These are phyloP conservation scores for Penicillium sp. DNA, from an alignment of 2,329 filamentous ascomycete genomes.

Conservation along the genomic window DNA sequence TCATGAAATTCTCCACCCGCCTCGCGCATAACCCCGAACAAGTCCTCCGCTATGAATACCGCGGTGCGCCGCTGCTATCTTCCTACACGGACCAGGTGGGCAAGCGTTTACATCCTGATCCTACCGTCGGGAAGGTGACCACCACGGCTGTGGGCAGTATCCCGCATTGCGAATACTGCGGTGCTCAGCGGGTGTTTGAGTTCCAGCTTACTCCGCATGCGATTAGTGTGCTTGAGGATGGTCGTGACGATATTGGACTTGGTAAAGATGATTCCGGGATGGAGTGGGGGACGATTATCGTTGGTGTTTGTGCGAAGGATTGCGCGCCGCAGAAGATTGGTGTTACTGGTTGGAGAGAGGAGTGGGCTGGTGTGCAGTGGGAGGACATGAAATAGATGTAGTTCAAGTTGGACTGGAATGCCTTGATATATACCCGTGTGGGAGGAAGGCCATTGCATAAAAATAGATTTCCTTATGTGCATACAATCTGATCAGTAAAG, in stretches of 20 bases:
- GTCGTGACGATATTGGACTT: conserved; percentile 64
- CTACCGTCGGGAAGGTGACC: conserved; percentile 30
- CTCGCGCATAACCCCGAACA: conserved; percentile 82
- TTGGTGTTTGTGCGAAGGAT: conserved; percentile 81
- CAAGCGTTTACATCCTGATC: conserved; percentile 56
- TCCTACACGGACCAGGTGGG: conserved; percentile 76
- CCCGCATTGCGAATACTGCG: conserved; percentile 78
- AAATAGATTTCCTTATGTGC: conserved; percentile 8
- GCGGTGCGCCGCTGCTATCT: conserved; percentile 76
- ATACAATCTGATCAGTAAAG: no score
- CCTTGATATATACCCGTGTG: conserved; percentile 13
- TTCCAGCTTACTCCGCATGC: conserved; percentile 89
- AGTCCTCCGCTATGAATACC: conserved; percentile 79
- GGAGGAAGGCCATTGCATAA: conserved; percentile 5
- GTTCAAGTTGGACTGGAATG: no score
- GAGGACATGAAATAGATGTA: conserved; percentile 64
- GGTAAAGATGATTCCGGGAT: conserved; percentile 73
- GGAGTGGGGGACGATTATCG: conserved; percentile 95
- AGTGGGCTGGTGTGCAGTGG: conserved; percentile 99
- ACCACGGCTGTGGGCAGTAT: conserved; percentile 52
- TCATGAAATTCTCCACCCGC: conserved; percentile 79
- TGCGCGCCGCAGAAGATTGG: conserved; percentile 69
- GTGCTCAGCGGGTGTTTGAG: conserved; percentile 78
- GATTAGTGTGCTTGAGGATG: conserved; percentile 83
- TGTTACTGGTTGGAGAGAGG: conserved; percentile 79